phyloP scores from a whole-genome alignment of 1,284 basidiomycete genomes.

The Fistulinella staudtii region DNA sequence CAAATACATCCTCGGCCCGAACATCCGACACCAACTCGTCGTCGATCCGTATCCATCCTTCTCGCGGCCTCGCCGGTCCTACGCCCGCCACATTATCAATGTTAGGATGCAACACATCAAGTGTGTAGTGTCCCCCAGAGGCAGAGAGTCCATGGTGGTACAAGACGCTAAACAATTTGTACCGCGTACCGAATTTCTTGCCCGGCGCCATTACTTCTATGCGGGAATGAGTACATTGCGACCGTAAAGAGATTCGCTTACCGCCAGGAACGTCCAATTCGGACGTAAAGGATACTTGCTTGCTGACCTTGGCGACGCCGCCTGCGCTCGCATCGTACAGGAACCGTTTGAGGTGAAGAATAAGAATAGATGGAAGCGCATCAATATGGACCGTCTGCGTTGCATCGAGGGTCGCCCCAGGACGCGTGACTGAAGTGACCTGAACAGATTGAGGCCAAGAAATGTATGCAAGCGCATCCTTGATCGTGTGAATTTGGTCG shows the following conservation, averaged over 20 bases:
- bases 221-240: background rate
- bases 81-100: constrained; percentile 39
- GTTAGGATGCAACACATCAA: constrained; percentile 83
- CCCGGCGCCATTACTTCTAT: constrained; percentile 66
- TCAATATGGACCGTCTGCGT: constrained; percentile 89
- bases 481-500: constrained; percentile 72
- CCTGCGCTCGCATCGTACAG: constrained; percentile 78
- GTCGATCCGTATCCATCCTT: constrained; percentile 90
- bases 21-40: constrained; percentile 86
- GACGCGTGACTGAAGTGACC: constrained; percentile 53
- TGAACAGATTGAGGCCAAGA: constrained; percentile 82
- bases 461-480: constrained; percentile 80
- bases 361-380: constrained; percentile 78
- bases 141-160: constrained; percentile 95
- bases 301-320: constrained; percentile 82
- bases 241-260: constrained; percentile 29
- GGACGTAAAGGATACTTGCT: constrained; percentile 76
- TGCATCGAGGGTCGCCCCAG: constrained; percentile 69
- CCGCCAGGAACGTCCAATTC: constrained; percentile 74
- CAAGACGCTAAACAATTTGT: constrained; percentile 86
- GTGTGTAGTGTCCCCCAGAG: constrained; percentile 93
- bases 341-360: constrained; percentile 93
- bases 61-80: constrained; percentile 33
- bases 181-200: constrained; percentile 55
- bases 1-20: constrained; percentile 75